phyloP scores from a whole-genome alignment of 129 eudicot species.

The Arctium lappa region DNA sequence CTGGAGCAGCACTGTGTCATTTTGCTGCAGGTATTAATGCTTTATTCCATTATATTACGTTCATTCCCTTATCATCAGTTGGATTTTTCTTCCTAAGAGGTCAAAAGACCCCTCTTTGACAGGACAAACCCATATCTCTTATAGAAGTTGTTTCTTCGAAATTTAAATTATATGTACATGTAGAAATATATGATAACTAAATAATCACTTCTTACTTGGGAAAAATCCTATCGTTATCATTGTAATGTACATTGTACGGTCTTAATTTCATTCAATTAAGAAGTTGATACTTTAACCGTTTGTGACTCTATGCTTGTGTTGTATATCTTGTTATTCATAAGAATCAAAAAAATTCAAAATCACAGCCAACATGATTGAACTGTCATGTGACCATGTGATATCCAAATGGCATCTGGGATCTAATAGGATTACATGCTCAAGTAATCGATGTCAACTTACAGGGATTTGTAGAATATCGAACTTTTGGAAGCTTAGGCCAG shows the following conservation, averaged over 20 bases:
- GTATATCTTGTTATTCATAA: conserved; percentile 14
- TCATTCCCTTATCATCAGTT: too few species aligned
- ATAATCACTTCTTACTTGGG: neutral
- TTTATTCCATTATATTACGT: neutral
- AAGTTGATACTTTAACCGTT: neutral
- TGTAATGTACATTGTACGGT: neutral
- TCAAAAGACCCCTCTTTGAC: neutral
- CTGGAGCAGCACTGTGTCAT: conserved; percentile 73
- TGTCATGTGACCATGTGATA: conserved; percentile 14
- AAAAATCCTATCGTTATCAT: neutral
- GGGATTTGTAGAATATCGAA: conserved; percentile 92
- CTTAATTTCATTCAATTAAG: conserved; percentile 1
- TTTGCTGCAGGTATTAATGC: conserved; percentile 66
- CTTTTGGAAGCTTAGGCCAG: conserved; percentile 88
- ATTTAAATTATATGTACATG: neutral
- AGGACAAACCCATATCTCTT: neutral
- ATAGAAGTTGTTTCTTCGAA: neutral
- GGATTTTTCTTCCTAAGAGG: neutral
- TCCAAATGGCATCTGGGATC: conserved; percentile 29
- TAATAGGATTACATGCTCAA: conserved; percentile 23
- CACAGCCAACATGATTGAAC: conserved; percentile 22
- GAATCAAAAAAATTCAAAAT: conserved; percentile 6
- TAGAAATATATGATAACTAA: neutral
- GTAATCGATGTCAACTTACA: conserved; percentile 34
- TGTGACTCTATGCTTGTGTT: conserved; percentile 9